A percentile compares a stretch with the other conserved stretches of the same genome.
These are phyloP conservation scores for Phylloporus sp. DNA, from an alignment of 768 basidiomycete species.

Conservation along the genomic window DNA sequence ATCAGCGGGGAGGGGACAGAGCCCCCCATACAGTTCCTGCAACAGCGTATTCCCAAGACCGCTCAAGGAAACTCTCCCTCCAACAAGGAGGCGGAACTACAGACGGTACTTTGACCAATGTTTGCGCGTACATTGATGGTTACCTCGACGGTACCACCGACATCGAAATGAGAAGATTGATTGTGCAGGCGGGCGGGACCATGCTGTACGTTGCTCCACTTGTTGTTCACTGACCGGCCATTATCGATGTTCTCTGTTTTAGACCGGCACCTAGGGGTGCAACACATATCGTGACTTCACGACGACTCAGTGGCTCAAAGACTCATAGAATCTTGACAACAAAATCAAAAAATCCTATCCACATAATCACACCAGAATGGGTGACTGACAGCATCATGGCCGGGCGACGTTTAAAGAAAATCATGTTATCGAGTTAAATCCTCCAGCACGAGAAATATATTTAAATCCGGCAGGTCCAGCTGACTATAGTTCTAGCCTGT, in stretches of 20 bases:
- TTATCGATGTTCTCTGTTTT: not conserved
- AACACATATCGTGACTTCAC: conserved; percentile 78
- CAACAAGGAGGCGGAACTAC: conserved; percentile 18
- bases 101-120: conserved; percentile 36
- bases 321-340: conserved; percentile 58
- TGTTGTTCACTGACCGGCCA: conserved; percentile 2
- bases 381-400: conserved; percentile 60
- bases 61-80: conserved; percentile 43
- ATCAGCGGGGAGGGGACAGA: conserved; percentile 56
- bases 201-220: conserved; percentile 46
- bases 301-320: conserved; percentile 67
- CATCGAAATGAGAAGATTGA: conserved; percentile 69
- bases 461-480: conserved; percentile 20
- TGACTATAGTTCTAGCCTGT: not conserved
- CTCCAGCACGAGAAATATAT: conserved; percentile 34
- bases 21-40: conserved; percentile 24
- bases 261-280: conserved; percentile 58
- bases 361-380: conserved; percentile 77
- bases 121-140: conserved; percentile 67
- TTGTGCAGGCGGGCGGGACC: conserved; percentile 64
- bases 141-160: conserved; percentile 71
- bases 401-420: conserved; percentile 61
- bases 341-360: conserved; percentile 44
- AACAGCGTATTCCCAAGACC: conserved; percentile 38
- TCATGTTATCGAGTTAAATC: conserved; percentile 51